Percentiles rank a stretch among this genome's conserved stretches.
These are phyloP conservation scores for Suillus fuscotomentosus DNA, from an alignment of 768 basidiomycete genomes.

Conservation along the genomic window DNA sequence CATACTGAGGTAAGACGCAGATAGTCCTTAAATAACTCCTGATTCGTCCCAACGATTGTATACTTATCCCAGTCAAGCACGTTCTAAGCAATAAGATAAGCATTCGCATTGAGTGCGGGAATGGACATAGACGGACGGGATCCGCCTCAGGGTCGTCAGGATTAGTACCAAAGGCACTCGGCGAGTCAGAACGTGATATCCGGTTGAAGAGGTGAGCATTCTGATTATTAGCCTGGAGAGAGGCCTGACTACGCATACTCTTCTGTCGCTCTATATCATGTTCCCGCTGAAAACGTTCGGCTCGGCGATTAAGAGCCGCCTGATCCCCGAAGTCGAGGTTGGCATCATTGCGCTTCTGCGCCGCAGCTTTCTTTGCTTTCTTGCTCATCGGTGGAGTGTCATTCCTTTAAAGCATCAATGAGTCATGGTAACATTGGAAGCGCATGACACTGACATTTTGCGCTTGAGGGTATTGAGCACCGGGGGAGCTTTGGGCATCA, in stretches of 20 bases:
- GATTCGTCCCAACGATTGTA: constrained; percentile 92
- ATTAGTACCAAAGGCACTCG: constrained; percentile 45
- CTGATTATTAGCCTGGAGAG: constrained; percentile 46
- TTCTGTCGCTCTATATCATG: constrained; percentile 82
- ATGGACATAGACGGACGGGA: constrained; percentile 46
- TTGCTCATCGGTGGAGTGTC: constrained; percentile 47
- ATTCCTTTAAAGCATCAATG: constrained; percentile 31
- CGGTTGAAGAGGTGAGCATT: constrained; percentile 54
- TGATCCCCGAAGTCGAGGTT: constrained; percentile 60
- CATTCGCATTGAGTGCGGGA: constrained; percentile 5
- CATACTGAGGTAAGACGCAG: constrained; percentile 86
- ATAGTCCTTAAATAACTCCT: constrained; percentile 93
- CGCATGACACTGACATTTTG: constrained; percentile 52
- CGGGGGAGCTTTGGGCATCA: constrained; percentile 59
- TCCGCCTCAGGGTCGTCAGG: constrained; percentile 72
- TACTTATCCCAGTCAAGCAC: constrained; percentile 95
- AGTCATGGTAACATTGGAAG: not conserved
- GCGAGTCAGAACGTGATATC: constrained; percentile 42
- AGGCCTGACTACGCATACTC: constrained; percentile 33
- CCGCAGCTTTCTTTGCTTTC: constrained; percentile 59
- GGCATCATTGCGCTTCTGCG: constrained; percentile 36
- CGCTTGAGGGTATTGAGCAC: constrained; percentile 60
- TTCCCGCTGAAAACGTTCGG: constrained; percentile 88
- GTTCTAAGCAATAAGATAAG: constrained; percentile 53
- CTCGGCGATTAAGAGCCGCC: constrained; percentile 70